Percentiles rank a stretch among this genome's conserved stretches.
Conservation (phyloP, 2,329 filamentous ascomycete species). For the Uncinocarpus reesii region DNA sequence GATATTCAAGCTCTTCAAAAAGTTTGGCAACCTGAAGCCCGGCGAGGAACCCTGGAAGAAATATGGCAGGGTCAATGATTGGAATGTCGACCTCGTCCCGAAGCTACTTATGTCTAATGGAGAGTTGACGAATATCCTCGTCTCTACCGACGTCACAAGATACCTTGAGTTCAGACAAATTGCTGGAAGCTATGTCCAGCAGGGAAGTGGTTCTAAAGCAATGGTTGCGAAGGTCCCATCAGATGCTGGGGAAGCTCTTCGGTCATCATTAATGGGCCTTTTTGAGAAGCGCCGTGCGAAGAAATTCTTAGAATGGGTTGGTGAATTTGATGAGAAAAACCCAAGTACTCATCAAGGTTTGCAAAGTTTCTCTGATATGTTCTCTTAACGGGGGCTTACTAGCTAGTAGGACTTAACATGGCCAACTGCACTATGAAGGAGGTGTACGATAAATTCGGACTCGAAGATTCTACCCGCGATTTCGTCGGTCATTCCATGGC, state of each 20-base stretch:
- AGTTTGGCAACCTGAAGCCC: constrained; percentile 70
- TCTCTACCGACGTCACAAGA: constrained; percentile 83
- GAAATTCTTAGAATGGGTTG: constrained; percentile 93
- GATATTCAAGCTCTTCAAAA: constrained; percentile 75
- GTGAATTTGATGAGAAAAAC: constrained; percentile 71
- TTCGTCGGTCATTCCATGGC: constrained; percentile 99
- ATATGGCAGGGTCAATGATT: constrained; percentile 92
- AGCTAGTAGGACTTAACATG: constrained; percentile 61
- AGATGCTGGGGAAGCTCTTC: constrained; percentile 78
- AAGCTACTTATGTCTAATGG: constrained; percentile 98
- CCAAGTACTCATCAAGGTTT: constrained; percentile 80
- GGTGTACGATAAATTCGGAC: constrained; percentile 95
- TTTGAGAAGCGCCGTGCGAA: constrained; percentile 97
- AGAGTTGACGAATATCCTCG: constrained; percentile 95
- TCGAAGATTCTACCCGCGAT: constrained; percentile 80
- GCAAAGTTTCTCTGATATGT: constrained; percentile 18
- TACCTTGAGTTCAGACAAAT: constrained; percentile 93
- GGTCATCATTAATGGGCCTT: constrained; percentile 88
- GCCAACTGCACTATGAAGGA: constrained; percentile 81
- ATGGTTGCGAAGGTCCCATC: constrained; percentile 96
- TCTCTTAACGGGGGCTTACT: constrained; percentile 15
- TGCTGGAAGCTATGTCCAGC: constrained; percentile 91
- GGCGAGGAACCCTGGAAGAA: constrained; percentile 95
- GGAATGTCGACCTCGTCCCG: constrained; percentile 97
- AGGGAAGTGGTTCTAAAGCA: constrained; percentile 68